Percentiles rank a stretch among this genome's conserved stretches.
phyloP scores from a whole-genome alignment of 352 stramenopile species.

The Phytopythium montanum region DNA sequence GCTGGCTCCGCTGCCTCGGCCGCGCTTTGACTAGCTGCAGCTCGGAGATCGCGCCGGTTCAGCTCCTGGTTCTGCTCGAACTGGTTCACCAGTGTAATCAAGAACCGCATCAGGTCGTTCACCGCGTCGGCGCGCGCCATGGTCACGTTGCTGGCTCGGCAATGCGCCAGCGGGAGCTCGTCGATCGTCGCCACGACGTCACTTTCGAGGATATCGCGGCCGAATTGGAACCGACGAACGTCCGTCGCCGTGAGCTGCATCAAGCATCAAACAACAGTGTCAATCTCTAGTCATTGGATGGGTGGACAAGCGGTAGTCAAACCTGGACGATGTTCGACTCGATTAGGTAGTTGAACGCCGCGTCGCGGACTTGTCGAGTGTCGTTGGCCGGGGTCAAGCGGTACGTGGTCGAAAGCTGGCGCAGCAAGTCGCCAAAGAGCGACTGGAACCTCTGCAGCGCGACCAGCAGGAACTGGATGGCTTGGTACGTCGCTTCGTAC shows the following conservation, averaged over 20 bases:
- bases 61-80: constrained; percentile 23
- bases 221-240: constrained; percentile 5
- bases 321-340: constrained; percentile 39
- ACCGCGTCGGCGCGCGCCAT: constrained; percentile 35
- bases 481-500: constrained; percentile 47
- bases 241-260: constrained; percentile 15
- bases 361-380: constrained; percentile 41
- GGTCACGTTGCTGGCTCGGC: constrained; percentile 17
- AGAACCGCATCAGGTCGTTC: constrained; percentile 38
- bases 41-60: background rate
- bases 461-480: constrained; percentile 30
- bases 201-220: constrained; percentile 15
- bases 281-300: background rate
- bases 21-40: background rate
- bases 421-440: constrained; percentile 41
- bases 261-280: background rate
- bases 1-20: background rate
- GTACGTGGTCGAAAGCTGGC: constrained; percentile 38
- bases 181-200: constrained; percentile 37
- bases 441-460: constrained; percentile 35
- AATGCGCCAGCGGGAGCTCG: constrained; percentile 30
- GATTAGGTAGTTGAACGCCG: constrained; percentile 44
- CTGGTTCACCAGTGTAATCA: constrained; percentile 31
- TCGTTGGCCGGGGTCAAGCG: constrained; percentile 31
- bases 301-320: background rate